Percentiles rank a stretch among this genome's conserved stretches.
Conservation (phyloP, 257 asterid species). For the Paulownia fortunei region DNA sequence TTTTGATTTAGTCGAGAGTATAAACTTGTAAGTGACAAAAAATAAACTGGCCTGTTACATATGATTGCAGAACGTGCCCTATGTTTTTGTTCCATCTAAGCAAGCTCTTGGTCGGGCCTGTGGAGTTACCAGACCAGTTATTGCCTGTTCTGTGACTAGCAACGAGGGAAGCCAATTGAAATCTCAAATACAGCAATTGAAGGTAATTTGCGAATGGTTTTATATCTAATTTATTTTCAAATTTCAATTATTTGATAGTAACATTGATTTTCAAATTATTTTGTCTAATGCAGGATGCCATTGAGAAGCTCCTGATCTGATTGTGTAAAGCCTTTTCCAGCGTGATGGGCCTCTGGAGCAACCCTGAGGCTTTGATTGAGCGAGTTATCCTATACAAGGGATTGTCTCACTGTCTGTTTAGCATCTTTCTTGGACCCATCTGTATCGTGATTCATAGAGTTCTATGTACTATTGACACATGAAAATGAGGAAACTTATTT, state of each 20-base stretch:
- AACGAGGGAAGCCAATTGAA: constrained; percentile 91
- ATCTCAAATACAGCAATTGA: constrained; percentile 81
- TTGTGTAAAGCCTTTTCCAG: constrained; percentile 27
- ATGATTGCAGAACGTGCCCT: constrained; percentile 65
- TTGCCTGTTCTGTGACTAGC: constrained; percentile 87
- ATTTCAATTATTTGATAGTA: too few relatives aligned
- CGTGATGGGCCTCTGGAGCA: constrained; percentile 50
- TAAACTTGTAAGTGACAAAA: background rate
- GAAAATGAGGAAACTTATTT: background rate
- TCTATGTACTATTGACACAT: constrained; percentile 13
- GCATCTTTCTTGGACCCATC: background rate
- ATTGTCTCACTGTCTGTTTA: constrained; percentile 20
- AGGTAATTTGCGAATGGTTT: constrained; percentile 42
- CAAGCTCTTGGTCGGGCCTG: constrained; percentile 95
- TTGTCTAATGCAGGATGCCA: constrained; percentile 42
- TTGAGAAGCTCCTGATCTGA: constrained; percentile 54
- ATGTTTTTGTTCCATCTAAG: constrained; percentile 76
- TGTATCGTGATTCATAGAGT: constrained; percentile 31
- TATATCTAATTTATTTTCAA: background rate
- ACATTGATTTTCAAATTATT: background rate
- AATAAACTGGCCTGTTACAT: background rate
- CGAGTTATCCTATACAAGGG: constrained; percentile 24
- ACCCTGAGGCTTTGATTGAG: constrained; percentile 47
- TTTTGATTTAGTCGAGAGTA: background rate
- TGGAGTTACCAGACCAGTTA: constrained; percentile 91